Base-by-base conservation (phyloP, 2,329 filamentous ascomycete species). In the Penicillium sclerotiorum region DNA sequence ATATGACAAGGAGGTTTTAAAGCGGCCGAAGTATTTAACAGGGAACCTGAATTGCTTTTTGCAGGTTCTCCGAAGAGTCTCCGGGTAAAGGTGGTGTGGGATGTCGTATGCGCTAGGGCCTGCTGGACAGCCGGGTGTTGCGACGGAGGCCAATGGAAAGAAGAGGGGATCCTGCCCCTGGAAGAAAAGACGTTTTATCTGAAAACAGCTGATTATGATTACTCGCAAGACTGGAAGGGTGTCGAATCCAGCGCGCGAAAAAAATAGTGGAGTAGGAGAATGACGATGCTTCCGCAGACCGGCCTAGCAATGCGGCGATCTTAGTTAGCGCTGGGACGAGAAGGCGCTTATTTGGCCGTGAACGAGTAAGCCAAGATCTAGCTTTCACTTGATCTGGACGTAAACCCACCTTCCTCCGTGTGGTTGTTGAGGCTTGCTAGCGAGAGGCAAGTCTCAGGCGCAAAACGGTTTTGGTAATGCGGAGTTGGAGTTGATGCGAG, bases 241-340 rank as follows among this genome's bases (percentile, higher is more conserved):
- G 32, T 47, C 20, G 9, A 28, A 42, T 35, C 45, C 17, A 44
- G 44, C 38, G 40, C 52, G 41, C 47, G 47, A 43, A 50, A 50
- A 49, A 48, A 47, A 51, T 50, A 53, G 25, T 20, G 27, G 37
- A 18, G 12, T 46, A 36, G 40, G 38, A 46, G 43, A 52, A 57
- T 55, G 55, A 53, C 45, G 55, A 52, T 42, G 44, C 45, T 57
- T 53, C 49, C 52, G 52, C 47, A 49, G 41, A 47, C 47, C 49
- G 49, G 42, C 38, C 52, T 55, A 52, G 50, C 52, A 49, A 45
- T 51, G 52, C 47, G 47, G 55, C 52, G 44, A 55, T 27, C 21
- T 18, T 30, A 36, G 38, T 55, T 53, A 57, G 55, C 47, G 50
- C 43, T 53, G 52, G 12, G 45, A 40, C 41, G 35, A 47, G 8